Percentiles rank a stretch among this genome's conserved stretches.
phyloP scores from a whole-genome alignment of 1,284 basidiomycete species.

The Melampsora americana region DNA sequence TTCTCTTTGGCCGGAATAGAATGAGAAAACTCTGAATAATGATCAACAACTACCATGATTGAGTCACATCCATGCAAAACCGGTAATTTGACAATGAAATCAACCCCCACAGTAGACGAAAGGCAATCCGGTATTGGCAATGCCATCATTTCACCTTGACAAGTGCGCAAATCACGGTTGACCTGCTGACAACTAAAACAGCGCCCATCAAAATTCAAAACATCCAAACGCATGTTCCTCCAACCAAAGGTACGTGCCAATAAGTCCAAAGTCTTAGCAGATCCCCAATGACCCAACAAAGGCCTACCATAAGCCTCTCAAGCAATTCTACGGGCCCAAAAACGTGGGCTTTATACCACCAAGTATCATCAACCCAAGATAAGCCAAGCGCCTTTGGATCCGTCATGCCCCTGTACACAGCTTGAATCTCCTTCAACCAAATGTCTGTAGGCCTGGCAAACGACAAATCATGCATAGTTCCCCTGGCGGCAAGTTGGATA shows the following conservation, averaged over 20 bases:
- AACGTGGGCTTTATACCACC: too few relatives aligned
- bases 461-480: too few relatives aligned
- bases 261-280: neutral
- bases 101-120: neutral
- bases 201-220: neutral
- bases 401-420: too few relatives aligned
- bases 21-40: neutral
- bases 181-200: slow-evolving; percentile 5
- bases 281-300: neutral
- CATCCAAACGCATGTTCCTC: neutral
- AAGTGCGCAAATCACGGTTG: neutral
- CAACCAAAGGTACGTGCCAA: neutral
- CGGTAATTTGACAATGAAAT: slow-evolving; percentile 9
- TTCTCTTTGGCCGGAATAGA: neutral
- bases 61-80: neutral
- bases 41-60: neutral
- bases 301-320: neutral
- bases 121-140: neutral
- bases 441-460: too few relatives aligned
- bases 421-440: too few relatives aligned
- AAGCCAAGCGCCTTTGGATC: too few relatives aligned
- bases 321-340: neutral
- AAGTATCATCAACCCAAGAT: too few relatives aligned
- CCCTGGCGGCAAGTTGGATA: too few relatives aligned
- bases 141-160: neutral